Conservation (phyloP, 306 rosid genomes). For the Glycine tomentella region DNA sequence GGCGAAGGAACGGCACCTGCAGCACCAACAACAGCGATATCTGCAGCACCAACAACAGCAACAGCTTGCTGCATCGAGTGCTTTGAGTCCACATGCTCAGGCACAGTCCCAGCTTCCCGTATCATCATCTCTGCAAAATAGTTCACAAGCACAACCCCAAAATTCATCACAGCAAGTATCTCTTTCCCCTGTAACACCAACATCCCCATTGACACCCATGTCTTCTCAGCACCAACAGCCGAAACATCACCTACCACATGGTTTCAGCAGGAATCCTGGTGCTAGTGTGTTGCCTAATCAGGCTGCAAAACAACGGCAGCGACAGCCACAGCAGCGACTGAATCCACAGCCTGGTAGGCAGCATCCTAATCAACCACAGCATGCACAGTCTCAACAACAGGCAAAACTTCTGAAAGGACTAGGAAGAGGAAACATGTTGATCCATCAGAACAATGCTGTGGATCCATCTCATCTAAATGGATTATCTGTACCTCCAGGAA, state of each 20-base stretch:
- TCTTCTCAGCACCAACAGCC: slow-evolving; percentile 88
- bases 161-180: slow-evolving; percentile 74
- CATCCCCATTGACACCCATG: slow-evolving; percentile 74
- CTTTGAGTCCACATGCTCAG: slow-evolving; percentile 69
- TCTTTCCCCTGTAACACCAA: slow-evolving; percentile 64
- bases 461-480: slow-evolving; percentile 87
- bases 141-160: slow-evolving; percentile 75
- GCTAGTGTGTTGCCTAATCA: slow-evolving; percentile 72
- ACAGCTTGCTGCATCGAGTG: slow-evolving; percentile 75
- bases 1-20: slow-evolving; percentile 83
- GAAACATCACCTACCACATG: slow-evolving; percentile 85
- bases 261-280: slow-evolving; percentile 76
- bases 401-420: slow-evolving; percentile 80
- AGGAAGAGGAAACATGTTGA: slow-evolving; percentile 76
- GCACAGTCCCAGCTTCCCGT: slow-evolving; percentile 79
- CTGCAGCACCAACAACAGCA: slow-evolving; percentile 73
- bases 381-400: slow-evolving; percentile 78
- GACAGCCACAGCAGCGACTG: slow-evolving; percentile 76
- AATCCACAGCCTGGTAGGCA: slow-evolving; percentile 87
- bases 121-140: slow-evolving; percentile 69
- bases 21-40: slow-evolving; percentile 69
- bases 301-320: slow-evolving; percentile 76
- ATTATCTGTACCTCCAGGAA: slow-evolving; percentile 73
- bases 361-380: slow-evolving; percentile 89
- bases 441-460: slow-evolving; percentile 69